These are phyloP conservation scores for Penicillium turbatum DNA, from an alignment of 495 filamentous ascomycete species.

Conservation along the genomic window DNA sequence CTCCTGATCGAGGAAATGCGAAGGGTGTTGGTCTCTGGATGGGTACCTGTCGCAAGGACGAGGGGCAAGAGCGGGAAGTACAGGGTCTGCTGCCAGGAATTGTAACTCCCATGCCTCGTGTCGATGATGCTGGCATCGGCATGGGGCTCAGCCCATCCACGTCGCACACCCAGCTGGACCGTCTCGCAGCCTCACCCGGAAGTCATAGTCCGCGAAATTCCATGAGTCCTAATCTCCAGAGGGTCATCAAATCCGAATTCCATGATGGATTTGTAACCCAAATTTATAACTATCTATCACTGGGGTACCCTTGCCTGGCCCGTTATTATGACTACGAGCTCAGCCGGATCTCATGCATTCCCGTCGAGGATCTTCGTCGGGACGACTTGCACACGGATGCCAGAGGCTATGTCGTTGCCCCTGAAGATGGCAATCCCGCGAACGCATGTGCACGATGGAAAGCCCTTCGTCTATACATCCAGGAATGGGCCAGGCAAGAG, in stretches of 20 bases:
- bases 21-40: constrained; percentile 62
- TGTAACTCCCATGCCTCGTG: constrained; percentile 23
- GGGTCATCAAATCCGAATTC: constrained; percentile 62
- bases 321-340: constrained; percentile 79
- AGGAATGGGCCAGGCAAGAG: constrained; percentile 80
- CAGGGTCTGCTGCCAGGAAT: constrained; percentile 19
- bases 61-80: constrained; percentile 4
- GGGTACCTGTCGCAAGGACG: constrained; percentile 46
- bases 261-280: constrained; percentile 84
- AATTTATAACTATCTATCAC: constrained; percentile 91
- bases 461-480: constrained; percentile 74
- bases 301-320: constrained; percentile 83
- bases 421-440: constrained; percentile 28
- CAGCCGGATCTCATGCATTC: constrained; percentile 66
- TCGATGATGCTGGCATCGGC: constrained; percentile 9
- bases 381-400: constrained; percentile 65
- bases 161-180: constrained; percentile 1
- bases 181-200: background rate
- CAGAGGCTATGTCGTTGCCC: constrained; percentile 62
- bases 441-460: constrained; percentile 68
- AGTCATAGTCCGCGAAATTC: background rate
- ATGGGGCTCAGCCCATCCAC: constrained; percentile 5
- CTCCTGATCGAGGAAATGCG: constrained; percentile 16
- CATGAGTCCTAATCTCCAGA: constrained; percentile 40
- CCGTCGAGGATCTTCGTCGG: constrained; percentile 58